These are phyloP conservation scores for Houttuynia cordata DNA, from an alignment of 164 flowering plant genomes.

Conservation along the genomic window DNA sequence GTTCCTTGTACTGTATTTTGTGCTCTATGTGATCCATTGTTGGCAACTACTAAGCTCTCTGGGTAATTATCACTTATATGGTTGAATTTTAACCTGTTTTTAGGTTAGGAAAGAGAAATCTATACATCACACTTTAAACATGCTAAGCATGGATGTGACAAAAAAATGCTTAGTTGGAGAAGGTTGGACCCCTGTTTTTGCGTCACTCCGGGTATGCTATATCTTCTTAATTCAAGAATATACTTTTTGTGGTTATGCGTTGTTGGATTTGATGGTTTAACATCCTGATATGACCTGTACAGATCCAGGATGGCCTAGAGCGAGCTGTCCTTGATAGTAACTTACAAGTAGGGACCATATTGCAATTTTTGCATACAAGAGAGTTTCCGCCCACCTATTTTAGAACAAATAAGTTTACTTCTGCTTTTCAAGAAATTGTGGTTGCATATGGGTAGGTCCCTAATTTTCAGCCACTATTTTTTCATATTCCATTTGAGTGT, in stretches of 20 bases:
- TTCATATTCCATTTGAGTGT: no score
- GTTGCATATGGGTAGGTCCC: conserved; percentile 89
- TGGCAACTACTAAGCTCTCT: background rate
- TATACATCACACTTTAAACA: conserved; percentile 75
- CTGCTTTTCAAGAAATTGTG: conserved; percentile 84
- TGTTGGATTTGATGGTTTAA: background rate
- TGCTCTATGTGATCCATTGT: no score
- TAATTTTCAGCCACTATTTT: background rate
- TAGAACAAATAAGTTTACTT: conserved; percentile 66
- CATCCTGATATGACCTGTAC: conserved; percentile 14
- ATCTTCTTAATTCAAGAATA: background rate
- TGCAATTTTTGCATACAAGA: conserved; percentile 59
- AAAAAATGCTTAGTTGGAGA: conserved; percentile 97
- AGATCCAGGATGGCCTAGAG: conserved; percentile 73
- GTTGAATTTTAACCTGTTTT: background rate
- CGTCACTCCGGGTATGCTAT: conserved; percentile 69
- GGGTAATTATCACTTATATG: background rate
- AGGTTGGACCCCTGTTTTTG: conserved; percentile 95
- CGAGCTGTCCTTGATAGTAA: conserved; percentile 70
- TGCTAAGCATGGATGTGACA: conserved; percentile 96
- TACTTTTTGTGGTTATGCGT: background rate
- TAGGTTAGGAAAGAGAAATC: conserved; percentile 89
- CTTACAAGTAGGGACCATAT: conserved; percentile 76
- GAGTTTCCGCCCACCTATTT: conserved; percentile 87
- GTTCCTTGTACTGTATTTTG: conserved; percentile 7